Conservation (phyloP, 2,329 filamentous ascomycete genomes). For the Aquanectria penicillioides region DNA sequence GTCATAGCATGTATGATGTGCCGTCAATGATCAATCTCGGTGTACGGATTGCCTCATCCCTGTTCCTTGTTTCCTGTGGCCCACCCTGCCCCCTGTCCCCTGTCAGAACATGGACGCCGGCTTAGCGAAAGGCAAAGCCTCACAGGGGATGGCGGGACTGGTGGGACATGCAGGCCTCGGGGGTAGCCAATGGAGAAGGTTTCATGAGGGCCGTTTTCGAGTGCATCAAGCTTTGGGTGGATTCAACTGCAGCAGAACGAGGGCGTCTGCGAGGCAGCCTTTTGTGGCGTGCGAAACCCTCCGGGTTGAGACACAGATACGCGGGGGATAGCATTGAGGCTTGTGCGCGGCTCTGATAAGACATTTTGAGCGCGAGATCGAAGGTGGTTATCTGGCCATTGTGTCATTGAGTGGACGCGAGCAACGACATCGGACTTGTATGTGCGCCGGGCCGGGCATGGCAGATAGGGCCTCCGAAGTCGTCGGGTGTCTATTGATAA, state of each 20-base stretch:
- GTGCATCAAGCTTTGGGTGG: too few species aligned
- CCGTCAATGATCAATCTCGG: constrained; percentile 34
- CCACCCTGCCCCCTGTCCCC: constrained; percentile 22
- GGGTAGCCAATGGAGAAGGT: constrained; percentile 24
- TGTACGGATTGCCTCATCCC: constrained; percentile 28
- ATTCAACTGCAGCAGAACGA: background rate
- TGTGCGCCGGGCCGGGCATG: background rate
- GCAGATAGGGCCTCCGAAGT: too few species aligned
- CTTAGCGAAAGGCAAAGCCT: constrained; percentile 31
- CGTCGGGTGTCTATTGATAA: background rate
- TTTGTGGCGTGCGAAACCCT: constrained; percentile 29
- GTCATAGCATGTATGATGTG: constrained; percentile 17
- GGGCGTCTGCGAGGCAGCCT: constrained; percentile 20
- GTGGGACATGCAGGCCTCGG: constrained; percentile 22
- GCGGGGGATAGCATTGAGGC: constrained; percentile 29
- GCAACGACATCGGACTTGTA: constrained; percentile 1
- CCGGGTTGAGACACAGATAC: constrained; percentile 30
- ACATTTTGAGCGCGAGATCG: background rate
- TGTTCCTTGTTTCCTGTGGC: constrained; percentile 9
- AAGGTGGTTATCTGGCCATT: constrained; percentile 1
- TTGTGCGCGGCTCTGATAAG: constrained; percentile 35
- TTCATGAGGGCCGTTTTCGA: constrained; percentile 28
- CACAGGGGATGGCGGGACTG: constrained; percentile 18
- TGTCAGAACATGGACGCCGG: constrained; percentile 23
- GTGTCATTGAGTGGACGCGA: constrained; percentile 4